Conservation (phyloP, 2,329 filamentous ascomycete genomes). For the Xylariaceae sp. region DNA sequence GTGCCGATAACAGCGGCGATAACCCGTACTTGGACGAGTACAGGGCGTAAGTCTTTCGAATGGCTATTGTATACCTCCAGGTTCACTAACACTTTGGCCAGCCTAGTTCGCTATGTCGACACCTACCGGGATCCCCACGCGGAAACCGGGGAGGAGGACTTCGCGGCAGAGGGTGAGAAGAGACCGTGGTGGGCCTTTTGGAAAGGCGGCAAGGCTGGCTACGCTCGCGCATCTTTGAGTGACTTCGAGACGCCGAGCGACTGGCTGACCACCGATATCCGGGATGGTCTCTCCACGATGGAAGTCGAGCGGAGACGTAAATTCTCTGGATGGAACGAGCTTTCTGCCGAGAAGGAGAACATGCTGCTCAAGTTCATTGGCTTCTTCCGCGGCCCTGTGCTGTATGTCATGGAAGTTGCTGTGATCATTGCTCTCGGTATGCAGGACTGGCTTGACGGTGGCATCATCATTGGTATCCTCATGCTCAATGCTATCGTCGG, state of each 20-base stretch:
- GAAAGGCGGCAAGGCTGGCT: constrained; percentile 23
- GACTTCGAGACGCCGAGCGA: constrained; percentile 55
- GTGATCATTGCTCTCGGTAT: constrained; percentile 68
- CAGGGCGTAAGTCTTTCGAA: constrained; percentile 22
- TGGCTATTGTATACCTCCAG: background rate
- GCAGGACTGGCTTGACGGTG: constrained; percentile 68
- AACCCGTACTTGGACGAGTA: constrained; percentile 32
- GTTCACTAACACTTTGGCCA: constrained; percentile 8
- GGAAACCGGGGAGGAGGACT: constrained; percentile 25
- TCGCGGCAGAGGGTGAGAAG: constrained; percentile 18
- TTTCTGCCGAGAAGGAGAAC: constrained; percentile 71
- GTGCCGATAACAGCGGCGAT: constrained; percentile 15
- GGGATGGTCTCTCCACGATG: constrained; percentile 52
- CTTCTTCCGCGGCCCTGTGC: constrained; percentile 72
- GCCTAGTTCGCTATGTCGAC: constrained; percentile 32
- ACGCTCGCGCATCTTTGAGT: constrained; percentile 21
- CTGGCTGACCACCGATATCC: constrained; percentile 65
- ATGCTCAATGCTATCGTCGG: constrained; percentile 68
- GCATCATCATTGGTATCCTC: constrained; percentile 71
- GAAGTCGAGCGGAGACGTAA: constrained; percentile 63
- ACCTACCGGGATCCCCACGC: constrained; percentile 33
- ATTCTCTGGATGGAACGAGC: constrained; percentile 66
- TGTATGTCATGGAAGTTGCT: constrained; percentile 74
- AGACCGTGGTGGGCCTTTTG: constrained; percentile 35
- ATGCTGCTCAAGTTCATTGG: constrained; percentile 69